These are phyloP conservation scores for Leccinum ochraceum DNA, from an alignment of 768 basidiomycete species.

Conservation along the genomic window DNA sequence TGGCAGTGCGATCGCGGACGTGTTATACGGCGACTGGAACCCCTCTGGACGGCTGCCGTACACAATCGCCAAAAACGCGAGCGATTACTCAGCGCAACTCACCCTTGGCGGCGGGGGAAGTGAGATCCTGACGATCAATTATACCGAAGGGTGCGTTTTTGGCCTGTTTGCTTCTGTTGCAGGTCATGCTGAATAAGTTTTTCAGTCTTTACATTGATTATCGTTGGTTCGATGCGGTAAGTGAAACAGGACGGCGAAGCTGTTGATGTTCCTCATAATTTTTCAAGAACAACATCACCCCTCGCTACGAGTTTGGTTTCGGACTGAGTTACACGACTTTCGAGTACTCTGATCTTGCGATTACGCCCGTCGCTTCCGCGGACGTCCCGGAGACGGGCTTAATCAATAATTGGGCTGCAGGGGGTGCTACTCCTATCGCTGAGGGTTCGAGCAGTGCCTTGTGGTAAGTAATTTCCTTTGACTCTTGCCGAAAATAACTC, in stretches of 20 bases:
- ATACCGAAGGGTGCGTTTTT: slow-evolving; percentile 49
- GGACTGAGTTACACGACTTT: slow-evolving; percentile 88
- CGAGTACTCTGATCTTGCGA: slow-evolving; percentile 59
- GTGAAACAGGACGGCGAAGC: slow-evolving; percentile 23
- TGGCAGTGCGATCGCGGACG: slow-evolving; percentile 74
- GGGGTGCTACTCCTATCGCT: slow-evolving; percentile 52
- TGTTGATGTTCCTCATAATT: neutral
- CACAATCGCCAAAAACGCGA: slow-evolving; percentile 62
- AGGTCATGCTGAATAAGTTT: neutral
- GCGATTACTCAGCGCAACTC: slow-evolving; percentile 53
- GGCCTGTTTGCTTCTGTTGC: neutral
- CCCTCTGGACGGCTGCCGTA: slow-evolving; percentile 73
- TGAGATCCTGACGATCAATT: slow-evolving; percentile 52
- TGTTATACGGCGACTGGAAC: slow-evolving; percentile 76
- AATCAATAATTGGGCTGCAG: slow-evolving; percentile 56
- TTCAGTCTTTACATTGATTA: slow-evolving; percentile 67
- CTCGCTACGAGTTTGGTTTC: slow-evolving; percentile 89
- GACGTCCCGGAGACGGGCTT: slow-evolving; percentile 36
- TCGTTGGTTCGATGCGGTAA: slow-evolving; percentile 65
- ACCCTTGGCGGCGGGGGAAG: slow-evolving; percentile 24
- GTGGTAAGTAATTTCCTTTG: slow-evolving; percentile 48
- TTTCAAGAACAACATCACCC: slow-evolving; percentile 65
- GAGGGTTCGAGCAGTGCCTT: slow-evolving; percentile 62
- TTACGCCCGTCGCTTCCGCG: slow-evolving; percentile 41
- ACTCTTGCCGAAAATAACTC: no score